Evolutionary conservation across 2,329 filamentous ascomycete genomes (phyloP).

Genomic region (Xylariomycetidae sp.): DNA sequence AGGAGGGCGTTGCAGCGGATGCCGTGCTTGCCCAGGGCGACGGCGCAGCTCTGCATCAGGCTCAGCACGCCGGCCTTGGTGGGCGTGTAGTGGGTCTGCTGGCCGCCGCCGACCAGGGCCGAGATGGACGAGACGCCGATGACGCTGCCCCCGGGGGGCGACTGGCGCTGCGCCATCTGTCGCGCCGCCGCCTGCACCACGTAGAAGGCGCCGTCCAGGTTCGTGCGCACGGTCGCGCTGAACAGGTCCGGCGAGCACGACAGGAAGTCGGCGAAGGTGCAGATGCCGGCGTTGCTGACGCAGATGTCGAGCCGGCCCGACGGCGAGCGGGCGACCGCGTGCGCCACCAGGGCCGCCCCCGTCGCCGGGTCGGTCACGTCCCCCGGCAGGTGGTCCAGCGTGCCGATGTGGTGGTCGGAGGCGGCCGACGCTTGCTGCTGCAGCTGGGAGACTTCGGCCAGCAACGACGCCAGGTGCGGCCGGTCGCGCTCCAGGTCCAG

Average conservation of each 20-base stretch:
- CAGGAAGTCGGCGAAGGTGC: slow-evolving; percentile 82
- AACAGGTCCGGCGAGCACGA: slow-evolving; percentile 67
- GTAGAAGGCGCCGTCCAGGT: slow-evolving; percentile 86
- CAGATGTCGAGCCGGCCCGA: slow-evolving; percentile 60
- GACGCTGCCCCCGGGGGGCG: slow-evolving; percentile 68
- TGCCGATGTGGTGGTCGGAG: slow-evolving; percentile 41
- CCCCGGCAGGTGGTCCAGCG: slow-evolving; percentile 63
- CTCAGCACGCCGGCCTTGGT: slow-evolving; percentile 79
- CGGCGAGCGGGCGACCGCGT: slow-evolving; percentile 56
- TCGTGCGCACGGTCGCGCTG: slow-evolving; percentile 65
- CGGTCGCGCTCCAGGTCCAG: slow-evolving; percentile 52
- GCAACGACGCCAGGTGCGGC: slow-evolving; percentile 45
- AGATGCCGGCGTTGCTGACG: slow-evolving; percentile 84
- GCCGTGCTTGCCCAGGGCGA: slow-evolving; percentile 66
- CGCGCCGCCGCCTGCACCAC: slow-evolving; percentile 76
- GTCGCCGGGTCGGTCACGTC: slow-evolving; percentile 73
- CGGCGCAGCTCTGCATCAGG: slow-evolving; percentile 78
- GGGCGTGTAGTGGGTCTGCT: slow-evolving; percentile 80
- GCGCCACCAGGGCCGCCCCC: slow-evolving; percentile 59
- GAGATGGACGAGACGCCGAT: slow-evolving; percentile 70
- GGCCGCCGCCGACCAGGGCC: slow-evolving; percentile 70
- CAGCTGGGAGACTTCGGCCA: slow-evolving; percentile 41
- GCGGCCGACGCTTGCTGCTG: slow-evolving; percentile 32
- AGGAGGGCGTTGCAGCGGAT: slow-evolving; percentile 81
- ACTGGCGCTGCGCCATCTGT: slow-evolving; percentile 65